Evolutionary conservation across 2,329 filamentous ascomycete species (phyloP), one percentile per base, ranked within the genome.

Genomic region (Aspergillus hiratsukae): DNA sequence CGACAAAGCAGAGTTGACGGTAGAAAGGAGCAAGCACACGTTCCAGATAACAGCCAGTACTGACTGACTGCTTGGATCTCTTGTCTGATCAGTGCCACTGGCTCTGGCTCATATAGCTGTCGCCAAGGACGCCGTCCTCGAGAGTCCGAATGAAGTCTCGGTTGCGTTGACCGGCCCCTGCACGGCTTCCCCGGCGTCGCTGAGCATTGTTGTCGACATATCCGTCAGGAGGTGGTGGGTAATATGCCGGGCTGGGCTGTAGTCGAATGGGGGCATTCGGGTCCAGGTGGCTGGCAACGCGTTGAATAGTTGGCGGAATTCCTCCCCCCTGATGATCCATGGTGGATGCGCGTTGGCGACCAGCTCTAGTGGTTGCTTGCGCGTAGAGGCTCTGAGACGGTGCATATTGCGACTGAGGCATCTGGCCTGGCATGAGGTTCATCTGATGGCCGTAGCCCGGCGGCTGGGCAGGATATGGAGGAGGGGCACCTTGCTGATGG

Each of bases 191-290:
- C 71, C 92, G 83, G 67, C 91, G 84, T 45, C 89, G 85, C 29
- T 88, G 81, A 25, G 84, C 79, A 57, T 82, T 83, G 50, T 86
- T 82, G 58, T 89, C 84, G 8, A 85, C 82, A 66, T 90, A 86
- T 9, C 91, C 90, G 62, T 97, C 93, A 6, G 89, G 86, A 1
- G 93, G 90, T 21, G 94, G 94, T 10, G 94, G 94, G 66, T 97
- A 99, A 75, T 99, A 99, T 1, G 94, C 94, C 4, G 94, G 94
- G 65, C 91, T 97, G 2, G 94, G 94, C 71, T 99, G 94, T 55
- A 97, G 76, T 51, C 94, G 85, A 67, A 99, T 97, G 0, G 94
- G 94, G 58, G 92, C 90, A 66, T 86, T 97, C 1, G 94, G 94
- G 69, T 99, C 94, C 48, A 99, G 83, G 74, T 97, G 93, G 71